Conservation (phyloP, 257 asterid genomes). For the Fraxinus excelsior region DNA sequence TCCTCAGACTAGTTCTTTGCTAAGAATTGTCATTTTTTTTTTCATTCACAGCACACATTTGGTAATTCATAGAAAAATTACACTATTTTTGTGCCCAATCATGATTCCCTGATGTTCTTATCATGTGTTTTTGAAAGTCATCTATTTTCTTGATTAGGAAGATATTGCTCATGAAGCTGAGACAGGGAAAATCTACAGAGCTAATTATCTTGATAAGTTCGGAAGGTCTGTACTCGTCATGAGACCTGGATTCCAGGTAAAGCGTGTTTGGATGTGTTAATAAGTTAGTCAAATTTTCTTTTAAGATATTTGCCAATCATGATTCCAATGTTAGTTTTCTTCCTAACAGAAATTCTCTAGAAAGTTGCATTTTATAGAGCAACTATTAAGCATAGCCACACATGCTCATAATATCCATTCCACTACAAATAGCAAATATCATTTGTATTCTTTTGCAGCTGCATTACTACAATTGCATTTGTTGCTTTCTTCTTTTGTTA, state of each 20-base stretch:
- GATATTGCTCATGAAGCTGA: slow-evolving; percentile 59
- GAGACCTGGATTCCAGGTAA: slow-evolving; percentile 65
- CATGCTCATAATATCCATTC: neutral
- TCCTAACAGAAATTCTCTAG: neutral
- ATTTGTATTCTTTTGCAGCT: neutral
- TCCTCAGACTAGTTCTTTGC: neutral
- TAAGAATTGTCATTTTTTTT: neutral
- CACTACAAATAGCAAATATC: neutral
- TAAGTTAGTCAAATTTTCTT: neutral
- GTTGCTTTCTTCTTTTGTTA: neutral
- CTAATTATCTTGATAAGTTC: slow-evolving; percentile 46
- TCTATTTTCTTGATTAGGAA: slow-evolving; percentile 34
- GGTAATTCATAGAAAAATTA: neutral
- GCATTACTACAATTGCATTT: neutral
- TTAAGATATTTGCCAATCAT: neutral
- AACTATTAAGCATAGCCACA: neutral
- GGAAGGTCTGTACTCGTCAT: slow-evolving; percentile 69
- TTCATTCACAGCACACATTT: neutral
- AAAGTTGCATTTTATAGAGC: neutral
- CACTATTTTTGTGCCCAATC: neutral
- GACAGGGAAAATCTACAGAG: slow-evolving; percentile 59
- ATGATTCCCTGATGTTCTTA: neutral
- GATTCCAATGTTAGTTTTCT: neutral
- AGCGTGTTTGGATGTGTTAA: neutral
- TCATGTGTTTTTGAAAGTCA: neutral